These are phyloP conservation scores for Fusarium sarcochroum DNA, from an alignment of 2,329 filamentous ascomycete genomes.

Conservation along the genomic window DNA sequence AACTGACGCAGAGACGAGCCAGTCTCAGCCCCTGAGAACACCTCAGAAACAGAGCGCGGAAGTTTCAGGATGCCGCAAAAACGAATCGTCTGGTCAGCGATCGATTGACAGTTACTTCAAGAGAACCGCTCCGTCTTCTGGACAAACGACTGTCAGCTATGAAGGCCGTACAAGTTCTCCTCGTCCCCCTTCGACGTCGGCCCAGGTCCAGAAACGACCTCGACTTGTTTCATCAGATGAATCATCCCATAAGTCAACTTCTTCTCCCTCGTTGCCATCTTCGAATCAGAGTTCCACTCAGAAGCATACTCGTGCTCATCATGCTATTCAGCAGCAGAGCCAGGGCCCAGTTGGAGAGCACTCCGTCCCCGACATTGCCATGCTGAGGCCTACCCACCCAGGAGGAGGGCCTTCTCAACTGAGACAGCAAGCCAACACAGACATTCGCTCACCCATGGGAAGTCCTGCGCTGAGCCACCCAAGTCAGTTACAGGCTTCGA, in stretches of 20 bases:
- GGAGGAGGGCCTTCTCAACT: slow-evolving; percentile 3
- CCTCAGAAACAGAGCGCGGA: slow-evolving; percentile 1
- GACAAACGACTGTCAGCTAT: slow-evolving; percentile 9
- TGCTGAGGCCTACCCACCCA: slow-evolving; percentile 13
- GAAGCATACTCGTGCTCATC: not conserved
- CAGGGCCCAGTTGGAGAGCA: not conserved
- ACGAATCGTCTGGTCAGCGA: not conserved
- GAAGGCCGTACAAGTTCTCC: not conserved
- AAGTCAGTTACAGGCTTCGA: not conserved
- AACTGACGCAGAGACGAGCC: not conserved
- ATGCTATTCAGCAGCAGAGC: not conserved
- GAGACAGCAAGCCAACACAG: slow-evolving; percentile 7
- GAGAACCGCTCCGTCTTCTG: slow-evolving; percentile 12
- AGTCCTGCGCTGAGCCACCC: not conserved
- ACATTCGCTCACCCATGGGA: not conserved
- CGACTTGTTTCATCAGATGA: slow-evolving; percentile 1
- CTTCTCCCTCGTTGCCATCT: not conserved
- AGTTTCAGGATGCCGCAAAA: not conserved
- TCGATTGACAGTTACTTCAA: slow-evolving; percentile 2
- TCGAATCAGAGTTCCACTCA: not conserved
- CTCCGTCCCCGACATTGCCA: not conserved
- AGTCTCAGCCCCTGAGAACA: not conserved
- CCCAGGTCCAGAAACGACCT: slow-evolving; percentile 11
- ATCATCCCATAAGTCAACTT: not conserved
- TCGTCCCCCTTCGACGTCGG: not conserved